These are phyloP conservation scores for Crithidia brevicula DNA, from an alignment of 208 protist genomes.

Conservation along the genomic window DNA sequence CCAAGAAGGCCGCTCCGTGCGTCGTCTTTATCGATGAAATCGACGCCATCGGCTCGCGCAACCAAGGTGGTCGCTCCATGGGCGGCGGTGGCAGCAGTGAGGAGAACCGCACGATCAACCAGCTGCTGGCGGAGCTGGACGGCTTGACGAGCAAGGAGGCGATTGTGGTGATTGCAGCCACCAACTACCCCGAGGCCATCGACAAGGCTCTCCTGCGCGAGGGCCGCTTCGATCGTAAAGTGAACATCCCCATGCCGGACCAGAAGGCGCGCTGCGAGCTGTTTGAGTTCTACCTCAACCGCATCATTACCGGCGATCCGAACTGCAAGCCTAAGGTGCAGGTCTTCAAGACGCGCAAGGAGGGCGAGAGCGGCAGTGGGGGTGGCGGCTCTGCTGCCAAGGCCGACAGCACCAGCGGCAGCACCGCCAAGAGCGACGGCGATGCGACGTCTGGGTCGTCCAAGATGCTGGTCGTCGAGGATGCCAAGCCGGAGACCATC, in stretches of 20 bases:
- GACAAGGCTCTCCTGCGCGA: slow-evolving; percentile 94
- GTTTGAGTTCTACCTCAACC: slow-evolving; percentile 91
- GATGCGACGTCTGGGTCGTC: slow-evolving; percentile 17
- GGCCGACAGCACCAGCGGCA: not conserved
- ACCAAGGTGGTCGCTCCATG: slow-evolving; percentile 82
- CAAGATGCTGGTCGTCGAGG: slow-evolving; percentile 37
- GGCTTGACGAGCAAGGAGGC: slow-evolving; percentile 92
- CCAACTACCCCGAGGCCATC: slow-evolving; percentile 96
- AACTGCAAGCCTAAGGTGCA: slow-evolving; percentile 87
- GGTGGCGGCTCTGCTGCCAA: not conserved
- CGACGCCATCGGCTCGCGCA: slow-evolving; percentile 96
- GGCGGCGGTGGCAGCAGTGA: slow-evolving; percentile 89
- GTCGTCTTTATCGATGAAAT: slow-evolving; percentile 99
- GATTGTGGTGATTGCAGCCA: slow-evolving; percentile 98
- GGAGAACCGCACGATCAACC: slow-evolving; percentile 97
- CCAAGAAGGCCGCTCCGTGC: slow-evolving; percentile 94
- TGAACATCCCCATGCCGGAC: slow-evolving; percentile 94
- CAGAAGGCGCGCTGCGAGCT: slow-evolving; percentile 81
- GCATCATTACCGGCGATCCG: slow-evolving; percentile 87
- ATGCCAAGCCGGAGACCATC: slow-evolving; percentile 39
- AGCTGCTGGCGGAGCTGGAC: slow-evolving; percentile 97
- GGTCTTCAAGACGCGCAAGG: slow-evolving; percentile 67
- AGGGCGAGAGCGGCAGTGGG: slow-evolving; percentile 20
- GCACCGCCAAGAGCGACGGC: not conserved
- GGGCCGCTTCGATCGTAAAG: slow-evolving; percentile 93